Evolutionary conservation across 345 rosid genomes (phyloP).

Genomic region (Dipteronia sinensis): DNA sequence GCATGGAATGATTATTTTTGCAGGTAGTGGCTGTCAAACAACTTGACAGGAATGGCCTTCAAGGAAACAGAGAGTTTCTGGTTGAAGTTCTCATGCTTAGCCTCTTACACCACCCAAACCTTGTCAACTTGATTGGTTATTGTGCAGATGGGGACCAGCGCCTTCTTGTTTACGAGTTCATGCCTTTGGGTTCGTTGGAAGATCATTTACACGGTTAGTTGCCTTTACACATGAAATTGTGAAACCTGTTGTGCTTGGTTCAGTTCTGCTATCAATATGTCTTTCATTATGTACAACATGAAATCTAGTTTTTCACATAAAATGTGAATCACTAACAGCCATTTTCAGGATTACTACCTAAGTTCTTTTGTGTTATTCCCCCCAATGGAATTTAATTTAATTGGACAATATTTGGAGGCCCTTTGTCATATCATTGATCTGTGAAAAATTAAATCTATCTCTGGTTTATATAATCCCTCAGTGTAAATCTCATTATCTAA

Average conservation of each 20-base stretch:
- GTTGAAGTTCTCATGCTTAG: slow-evolving; percentile 99
- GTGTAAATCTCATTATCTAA: background rate
- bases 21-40: slow-evolving; percentile 97
- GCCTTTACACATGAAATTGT: background rate
- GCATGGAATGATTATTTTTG: slow-evolving; percentile 25
- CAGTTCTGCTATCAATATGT: background rate
- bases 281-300: slow-evolving; percentile 1
- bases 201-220: slow-evolving; percentile 95
- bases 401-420: background rate
- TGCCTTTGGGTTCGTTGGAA: slow-evolving; percentile 94
- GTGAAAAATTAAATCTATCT: background rate
- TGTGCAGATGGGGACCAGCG: slow-evolving; percentile 99
- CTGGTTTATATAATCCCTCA: background rate
- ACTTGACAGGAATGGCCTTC: slow-evolving; percentile 90
- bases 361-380: background rate
- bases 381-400: background rate
- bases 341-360: background rate
- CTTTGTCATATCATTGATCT: background rate
- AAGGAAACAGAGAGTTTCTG: slow-evolving; percentile 97
- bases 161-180: slow-evolving; percentile 92
- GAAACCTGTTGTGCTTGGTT: background rate
- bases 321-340: background rate
- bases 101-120: slow-evolving; percentile 91
- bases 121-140: slow-evolving; percentile 93
- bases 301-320: background rate